Evolutionary conservation across 1,139 yeast genomes (phyloP).

Genomic region (Saccharomyces hybrid): DNA sequence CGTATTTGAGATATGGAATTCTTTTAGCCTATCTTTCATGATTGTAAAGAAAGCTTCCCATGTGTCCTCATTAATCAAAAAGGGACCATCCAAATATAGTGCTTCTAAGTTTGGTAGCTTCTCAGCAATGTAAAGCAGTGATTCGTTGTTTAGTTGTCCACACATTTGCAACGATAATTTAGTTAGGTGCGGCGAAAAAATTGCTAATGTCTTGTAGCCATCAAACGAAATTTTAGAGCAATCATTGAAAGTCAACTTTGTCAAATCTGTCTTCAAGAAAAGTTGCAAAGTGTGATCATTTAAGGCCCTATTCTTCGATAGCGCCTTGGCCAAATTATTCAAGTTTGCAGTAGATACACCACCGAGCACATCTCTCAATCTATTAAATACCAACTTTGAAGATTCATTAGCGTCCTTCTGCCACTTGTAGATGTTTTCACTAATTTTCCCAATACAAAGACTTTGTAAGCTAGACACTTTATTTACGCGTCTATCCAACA

Average conservation of each 20-base stretch:
- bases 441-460: constrained; percentile 62
- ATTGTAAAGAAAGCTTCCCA: constrained; percentile 72
- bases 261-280: constrained; percentile 57
- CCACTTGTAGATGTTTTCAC: constrained; percentile 47
- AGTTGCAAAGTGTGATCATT: constrained; percentile 63
- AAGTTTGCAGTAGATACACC: constrained; percentile 33
- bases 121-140: constrained; percentile 52
- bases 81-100: constrained; percentile 75
- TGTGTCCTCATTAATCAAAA: constrained; percentile 61
- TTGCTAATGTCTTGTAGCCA: constrained; percentile 61
- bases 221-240: constrained; percentile 72
- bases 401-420: constrained; percentile 40
- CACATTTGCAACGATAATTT: constrained; percentile 76
- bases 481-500: constrained; percentile 62
- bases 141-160: constrained; percentile 81
- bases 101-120: constrained; percentile 49
- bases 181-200: constrained; percentile 70
- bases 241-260: constrained; percentile 73
- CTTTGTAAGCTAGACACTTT: constrained; percentile 72
- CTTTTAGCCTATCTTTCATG: constrained; percentile 40
- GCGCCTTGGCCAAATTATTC: constrained; percentile 72
- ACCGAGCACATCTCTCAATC: constrained; percentile 29
- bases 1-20: constrained; percentile 67
- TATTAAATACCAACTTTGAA: constrained; percentile 12
- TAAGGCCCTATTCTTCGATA: constrained; percentile 74